phyloP scores from a whole-genome alignment of 2,329 filamentous ascomycete species.

The Botrytis pseudocinerea region DNA sequence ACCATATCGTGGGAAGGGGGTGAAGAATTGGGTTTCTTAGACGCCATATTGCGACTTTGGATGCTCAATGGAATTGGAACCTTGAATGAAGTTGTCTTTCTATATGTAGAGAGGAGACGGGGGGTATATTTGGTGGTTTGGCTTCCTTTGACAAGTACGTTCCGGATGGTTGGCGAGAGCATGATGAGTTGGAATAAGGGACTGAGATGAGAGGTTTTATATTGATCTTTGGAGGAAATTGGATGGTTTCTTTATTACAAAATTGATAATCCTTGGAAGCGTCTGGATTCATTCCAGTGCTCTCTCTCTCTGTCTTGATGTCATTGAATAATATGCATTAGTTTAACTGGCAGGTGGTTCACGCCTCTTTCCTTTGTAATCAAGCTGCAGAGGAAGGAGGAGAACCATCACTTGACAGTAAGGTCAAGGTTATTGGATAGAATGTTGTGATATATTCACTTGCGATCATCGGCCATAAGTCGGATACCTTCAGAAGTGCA shows the following conservation, averaged over 20 bases:
- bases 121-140: background rate
- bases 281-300: background rate
- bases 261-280: background rate
- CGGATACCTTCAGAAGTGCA: background rate
- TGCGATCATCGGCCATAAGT: background rate
- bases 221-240: background rate
- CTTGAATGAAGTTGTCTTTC: background rate
- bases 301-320: conserved; percentile 5
- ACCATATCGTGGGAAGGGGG: conserved; percentile 56
- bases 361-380: conserved; percentile 24
- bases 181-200: background rate
- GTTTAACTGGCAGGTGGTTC: background rate
- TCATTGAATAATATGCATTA: background rate
- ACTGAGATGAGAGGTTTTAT: background rate
- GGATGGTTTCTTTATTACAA: conserved; percentile 1
- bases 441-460: background rate
- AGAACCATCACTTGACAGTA: background rate
- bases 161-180: background rate
- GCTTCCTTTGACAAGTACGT: background rate
- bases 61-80: background rate
- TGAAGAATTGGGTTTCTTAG: conserved; percentile 35
- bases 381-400: conserved; percentile 16
- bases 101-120: conserved; percentile 13
- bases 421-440: background rate
- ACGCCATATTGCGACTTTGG: conserved; percentile 30